Conservation (phyloP, 2,329 filamentous ascomycete species). For the Aspergillus melleus region DNA sequence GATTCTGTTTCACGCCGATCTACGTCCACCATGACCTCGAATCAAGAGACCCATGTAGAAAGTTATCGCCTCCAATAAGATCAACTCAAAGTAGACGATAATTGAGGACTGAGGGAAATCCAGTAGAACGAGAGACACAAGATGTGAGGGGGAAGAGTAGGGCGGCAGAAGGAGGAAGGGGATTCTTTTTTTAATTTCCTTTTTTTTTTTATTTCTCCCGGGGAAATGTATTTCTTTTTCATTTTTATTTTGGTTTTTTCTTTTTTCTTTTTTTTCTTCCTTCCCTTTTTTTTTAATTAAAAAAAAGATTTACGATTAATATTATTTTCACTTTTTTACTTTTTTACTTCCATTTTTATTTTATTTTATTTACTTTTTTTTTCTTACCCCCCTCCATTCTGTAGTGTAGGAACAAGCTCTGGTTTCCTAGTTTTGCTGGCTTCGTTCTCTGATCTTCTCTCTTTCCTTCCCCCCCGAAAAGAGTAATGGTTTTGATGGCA, state of each 20-base stretch:
- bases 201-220: neutral
- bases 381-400: neutral
- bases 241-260: slow-evolving; percentile 1
- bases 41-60: neutral
- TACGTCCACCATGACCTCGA: neutral
- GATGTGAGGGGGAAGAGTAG: neutral
- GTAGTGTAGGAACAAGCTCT: neutral
- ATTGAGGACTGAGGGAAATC: neutral
- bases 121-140: neutral
- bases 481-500: slow-evolving; percentile 7
- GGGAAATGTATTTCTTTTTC: neutral
- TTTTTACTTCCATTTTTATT: neutral
- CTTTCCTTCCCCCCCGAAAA: slow-evolving; percentile 9
- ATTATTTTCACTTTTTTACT: neutral
- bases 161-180: neutral
- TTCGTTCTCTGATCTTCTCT: neutral
- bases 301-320: neutral
- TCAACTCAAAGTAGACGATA: neutral
- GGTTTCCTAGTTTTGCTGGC: slow-evolving; percentile 6
- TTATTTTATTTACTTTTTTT: slow-evolving; percentile 2
- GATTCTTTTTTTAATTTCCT: neutral
- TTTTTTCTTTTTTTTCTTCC: slow-evolving; percentile 1
- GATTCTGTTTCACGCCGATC: slow-evolving; percentile 1
- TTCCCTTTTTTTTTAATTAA: neutral
- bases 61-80: neutral